Percentiles rank a stretch among this genome's conserved stretches.
phyloP scores from a whole-genome alignment of 140 eudicot species.

The Oenanthe javanica region DNA sequence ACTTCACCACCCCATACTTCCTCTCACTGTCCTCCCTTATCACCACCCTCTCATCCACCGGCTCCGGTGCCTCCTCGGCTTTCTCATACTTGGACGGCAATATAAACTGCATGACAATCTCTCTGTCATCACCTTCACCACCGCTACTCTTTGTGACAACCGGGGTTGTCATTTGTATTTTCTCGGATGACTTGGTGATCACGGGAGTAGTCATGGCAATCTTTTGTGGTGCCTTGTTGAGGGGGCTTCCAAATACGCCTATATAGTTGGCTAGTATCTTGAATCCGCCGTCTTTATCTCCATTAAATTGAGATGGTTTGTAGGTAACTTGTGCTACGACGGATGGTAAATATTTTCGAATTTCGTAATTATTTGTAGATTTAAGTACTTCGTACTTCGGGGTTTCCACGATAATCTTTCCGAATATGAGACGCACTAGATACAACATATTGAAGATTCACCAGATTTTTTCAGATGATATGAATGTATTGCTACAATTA shows the following conservation, averaged over 20 bases:
- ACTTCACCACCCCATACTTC: constrained; percentile 74
- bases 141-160: constrained; percentile 39
- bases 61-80: constrained; percentile 81
- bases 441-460: neutral
- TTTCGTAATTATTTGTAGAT: constrained; percentile 53
- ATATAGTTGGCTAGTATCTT: constrained; percentile 64
- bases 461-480: neutral
- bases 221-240: constrained; percentile 45
- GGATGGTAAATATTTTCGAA: constrained; percentile 68
- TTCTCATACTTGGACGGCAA: constrained; percentile 54
- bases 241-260: constrained; percentile 70
- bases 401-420: constrained; percentile 57
- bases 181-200: constrained; percentile 39
- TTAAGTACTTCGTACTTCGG: constrained; percentile 51
- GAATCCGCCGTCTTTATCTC: constrained; percentile 76
- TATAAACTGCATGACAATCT: constrained; percentile 62
- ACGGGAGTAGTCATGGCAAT: constrained; percentile 71
- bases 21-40: constrained; percentile 65
- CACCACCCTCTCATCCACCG: constrained; percentile 97
- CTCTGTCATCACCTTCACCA: neutral
- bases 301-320: constrained; percentile 56
- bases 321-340: constrained; percentile 73
- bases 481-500: no score
- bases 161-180: constrained; percentile 56
- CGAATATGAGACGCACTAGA: neutral